Conservation (phyloP, 139 green algal species). For the Micractinium conductrix region DNA sequence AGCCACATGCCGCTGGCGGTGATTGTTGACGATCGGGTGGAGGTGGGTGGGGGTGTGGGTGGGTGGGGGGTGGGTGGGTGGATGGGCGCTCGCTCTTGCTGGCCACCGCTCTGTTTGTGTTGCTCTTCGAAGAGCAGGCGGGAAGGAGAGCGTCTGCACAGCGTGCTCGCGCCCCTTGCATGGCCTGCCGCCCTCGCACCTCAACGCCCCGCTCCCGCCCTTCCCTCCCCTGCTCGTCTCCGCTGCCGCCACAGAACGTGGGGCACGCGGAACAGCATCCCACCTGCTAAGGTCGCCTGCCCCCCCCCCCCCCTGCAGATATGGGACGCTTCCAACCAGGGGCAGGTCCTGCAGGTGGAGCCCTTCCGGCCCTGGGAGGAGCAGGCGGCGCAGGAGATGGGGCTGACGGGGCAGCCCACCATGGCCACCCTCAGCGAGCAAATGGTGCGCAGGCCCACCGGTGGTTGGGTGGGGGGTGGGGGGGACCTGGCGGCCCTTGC, state of each 20-base stretch:
- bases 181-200: too few species aligned
- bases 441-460: neutral
- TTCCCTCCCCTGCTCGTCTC: neutral
- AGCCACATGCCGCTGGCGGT: slow-evolving; percentile 75
- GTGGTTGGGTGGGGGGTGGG: neutral
- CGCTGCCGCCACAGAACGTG: too few species aligned
- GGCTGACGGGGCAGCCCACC: neutral
- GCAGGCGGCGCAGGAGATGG: slow-evolving; percentile 10
- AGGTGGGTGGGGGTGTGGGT: slow-evolving; percentile 58
- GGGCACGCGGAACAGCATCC: too few species aligned
- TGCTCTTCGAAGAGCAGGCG: too few species aligned
- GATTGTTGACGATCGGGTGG: slow-evolving; percentile 82
- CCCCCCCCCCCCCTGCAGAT: slow-evolving; percentile 27
- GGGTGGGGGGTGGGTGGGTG: too few species aligned
- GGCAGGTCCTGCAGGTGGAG: slow-evolving; percentile 72
- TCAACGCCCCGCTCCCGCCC: neutral
- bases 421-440: neutral
- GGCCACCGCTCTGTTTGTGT: too few species aligned
- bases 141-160: too few species aligned
- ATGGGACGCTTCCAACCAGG: slow-evolving; percentile 69
- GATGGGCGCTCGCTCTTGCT: too few species aligned
- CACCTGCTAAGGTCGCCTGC: too few species aligned
- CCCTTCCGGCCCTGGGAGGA: slow-evolving; percentile 45
- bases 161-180: neutral
- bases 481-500: neutral